Base-by-base conservation (phyloP, 306 rosid species). In the Begonia loranthoides region DNA sequence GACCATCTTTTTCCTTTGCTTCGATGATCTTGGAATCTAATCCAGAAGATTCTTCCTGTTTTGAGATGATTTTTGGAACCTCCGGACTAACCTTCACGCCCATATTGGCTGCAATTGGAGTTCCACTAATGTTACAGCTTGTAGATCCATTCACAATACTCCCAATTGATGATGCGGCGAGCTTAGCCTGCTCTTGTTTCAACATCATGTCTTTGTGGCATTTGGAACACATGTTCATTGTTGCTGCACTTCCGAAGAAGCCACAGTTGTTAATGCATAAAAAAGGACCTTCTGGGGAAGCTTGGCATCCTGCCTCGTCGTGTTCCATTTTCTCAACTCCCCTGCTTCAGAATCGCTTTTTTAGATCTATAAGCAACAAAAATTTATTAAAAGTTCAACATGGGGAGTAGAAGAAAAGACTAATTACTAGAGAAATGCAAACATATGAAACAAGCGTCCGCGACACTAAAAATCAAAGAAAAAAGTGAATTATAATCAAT, bases 171-270 rank as follows among this genome's bases (percentile, higher is more conserved):
- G 95, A 79, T 33, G 82, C 96, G 21, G 93, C 93, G 40, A 79
- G 86, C 66, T 80, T 75, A 22, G 84, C 80, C 75, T 82, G 89
- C 70, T 87, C 96, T 64, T 87, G 68, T 65, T 82, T 82, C 79
- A 87, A 57, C 70, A 80, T 69, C 69, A 77, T 62, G 62, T 82
- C 96, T 76, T 82, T 82, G 82, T 87, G 94, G 76, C 96, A 87
- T 70, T 87, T 87, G 33, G 96, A 87, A 61, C 96, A 87, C 96
- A 87, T 82, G 66, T 87, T 87, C 94, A 77, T 87, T 12, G 96
- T 82, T 48, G 96, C 87, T 3, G 87, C 79, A 17, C 96, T 82
- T 54, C 96, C 96, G 21, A 87, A 82, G 72, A 87, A 87, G 7
- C 96, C 94, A 80, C 94, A 87, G 62, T 82, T 87, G 73, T 87